Conservation (phyloP, 169 alveolate genomes). For the Ichthyophthirius multifiliis region DNA sequence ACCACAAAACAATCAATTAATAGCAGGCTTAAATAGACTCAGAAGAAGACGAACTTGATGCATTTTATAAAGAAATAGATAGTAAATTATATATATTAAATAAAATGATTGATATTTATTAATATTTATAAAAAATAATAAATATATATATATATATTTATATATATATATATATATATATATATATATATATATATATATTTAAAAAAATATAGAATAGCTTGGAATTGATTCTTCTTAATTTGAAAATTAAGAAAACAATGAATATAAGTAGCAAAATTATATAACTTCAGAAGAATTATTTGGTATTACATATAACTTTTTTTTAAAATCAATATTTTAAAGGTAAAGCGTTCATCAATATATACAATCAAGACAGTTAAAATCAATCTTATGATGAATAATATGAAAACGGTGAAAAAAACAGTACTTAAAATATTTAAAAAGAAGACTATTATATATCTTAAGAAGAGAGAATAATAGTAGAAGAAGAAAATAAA, state of each 20-base stretch:
- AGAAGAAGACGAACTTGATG: slow-evolving; percentile 65
- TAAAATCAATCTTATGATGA: no score
- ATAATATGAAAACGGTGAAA: background rate
- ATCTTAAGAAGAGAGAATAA: slow-evolving; percentile 23
- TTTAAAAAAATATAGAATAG: slow-evolving; percentile 26
- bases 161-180: no score
- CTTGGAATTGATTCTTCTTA: slow-evolving; percentile 12
- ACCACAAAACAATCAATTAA: slow-evolving; percentile 1
- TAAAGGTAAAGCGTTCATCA: no score
- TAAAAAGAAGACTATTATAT: slow-evolving; percentile 20
- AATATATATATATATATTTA: no score
- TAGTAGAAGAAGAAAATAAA: slow-evolving; percentile 41
- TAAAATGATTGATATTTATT: no score
- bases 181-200: background rate
- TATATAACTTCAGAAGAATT: slow-evolving; percentile 27
- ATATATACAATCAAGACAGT: no score
- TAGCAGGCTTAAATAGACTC: slow-evolving; percentile 21
- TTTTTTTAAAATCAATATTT: background rate
- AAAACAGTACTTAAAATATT: background rate
- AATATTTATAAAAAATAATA: no score
- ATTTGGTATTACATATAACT: background rate
- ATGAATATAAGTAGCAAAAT: background rate
- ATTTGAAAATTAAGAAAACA: slow-evolving; percentile 37
- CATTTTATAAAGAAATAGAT: slow-evolving; percentile 52
- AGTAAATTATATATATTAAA: slow-evolving; percentile 27